Evolutionary conservation across 2,329 filamentous ascomycete species (phyloP).

Genomic region (Aspergillus versicolor): DNA sequence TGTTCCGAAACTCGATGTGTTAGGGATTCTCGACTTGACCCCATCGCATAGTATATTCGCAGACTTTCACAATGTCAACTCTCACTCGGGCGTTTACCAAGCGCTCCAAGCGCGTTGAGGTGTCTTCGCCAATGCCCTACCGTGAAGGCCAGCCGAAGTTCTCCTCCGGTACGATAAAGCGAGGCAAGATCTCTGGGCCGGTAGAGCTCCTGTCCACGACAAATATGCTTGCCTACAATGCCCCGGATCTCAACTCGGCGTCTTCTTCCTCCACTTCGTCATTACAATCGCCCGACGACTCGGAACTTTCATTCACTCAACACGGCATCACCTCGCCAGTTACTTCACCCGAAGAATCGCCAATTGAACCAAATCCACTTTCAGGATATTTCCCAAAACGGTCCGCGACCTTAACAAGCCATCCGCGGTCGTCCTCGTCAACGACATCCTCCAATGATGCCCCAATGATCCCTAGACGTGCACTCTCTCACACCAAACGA

Average conservation of each 20-base stretch:
- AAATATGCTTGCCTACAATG: conserved; percentile 94
- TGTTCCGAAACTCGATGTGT: conserved; percentile 3
- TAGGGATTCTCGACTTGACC: not conserved
- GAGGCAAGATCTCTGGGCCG: conserved; percentile 72
- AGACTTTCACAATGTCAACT: conserved; percentile 33
- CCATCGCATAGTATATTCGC: not conserved
- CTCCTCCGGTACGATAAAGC: conserved; percentile 46
- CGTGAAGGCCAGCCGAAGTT: conserved; percentile 47
- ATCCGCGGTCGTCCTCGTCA: conserved; percentile 48
- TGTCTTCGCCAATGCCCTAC: conserved; percentile 45
- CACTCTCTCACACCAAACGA: conserved; percentile 86
- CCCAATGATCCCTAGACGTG: conserved; percentile 72
- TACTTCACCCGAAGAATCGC: conserved; percentile 49
- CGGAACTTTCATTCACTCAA: conserved; percentile 52
- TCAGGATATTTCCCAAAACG: conserved; percentile 67
- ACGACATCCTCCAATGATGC: conserved; percentile 51
- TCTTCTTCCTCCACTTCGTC: conserved; percentile 52
- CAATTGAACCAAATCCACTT: conserved; percentile 55
- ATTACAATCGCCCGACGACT: conserved; percentile 67
- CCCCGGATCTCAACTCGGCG: conserved; percentile 68
- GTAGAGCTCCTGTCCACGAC: conserved; percentile 88
- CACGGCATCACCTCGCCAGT: conserved; percentile 53
- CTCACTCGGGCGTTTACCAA: conserved; percentile 49
- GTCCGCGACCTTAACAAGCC: conserved; percentile 64
- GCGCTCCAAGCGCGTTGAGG: conserved; percentile 48